phyloP scores from a whole-genome alignment of 257 asterid genomes.

The Nicotiana obtusifolia region DNA sequence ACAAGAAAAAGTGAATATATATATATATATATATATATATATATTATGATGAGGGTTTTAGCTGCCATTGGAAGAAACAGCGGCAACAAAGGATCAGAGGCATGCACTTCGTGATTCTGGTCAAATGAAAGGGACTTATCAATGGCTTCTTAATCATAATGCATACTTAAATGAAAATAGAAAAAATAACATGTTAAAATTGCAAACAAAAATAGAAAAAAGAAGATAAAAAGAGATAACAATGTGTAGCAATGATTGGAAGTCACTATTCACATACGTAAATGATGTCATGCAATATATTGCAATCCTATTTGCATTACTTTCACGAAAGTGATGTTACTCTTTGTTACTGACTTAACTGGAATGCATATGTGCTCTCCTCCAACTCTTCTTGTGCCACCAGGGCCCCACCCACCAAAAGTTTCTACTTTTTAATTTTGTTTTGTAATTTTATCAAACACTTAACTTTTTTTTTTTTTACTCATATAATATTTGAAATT shows the following conservation, averaged over 20 bases:
- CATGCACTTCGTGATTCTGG: slow-evolving; percentile 9
- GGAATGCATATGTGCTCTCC: not conserved
- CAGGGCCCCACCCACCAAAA: too few species aligned
- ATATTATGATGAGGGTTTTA: not conserved
- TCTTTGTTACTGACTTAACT: not conserved
- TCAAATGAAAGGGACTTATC: slow-evolving; percentile 8
- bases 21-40: not conserved
- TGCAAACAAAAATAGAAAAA: not conserved
- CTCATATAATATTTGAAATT: too few species aligned
- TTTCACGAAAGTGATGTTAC: slow-evolving; percentile 7
- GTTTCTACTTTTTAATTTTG: not conserved
- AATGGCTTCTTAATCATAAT: not conserved
- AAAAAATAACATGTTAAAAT: not conserved
- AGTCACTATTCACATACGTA: slow-evolving; percentile 25
- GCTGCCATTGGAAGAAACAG: not conserved
- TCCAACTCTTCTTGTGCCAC: not conserved
- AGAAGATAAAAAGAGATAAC: not conserved
- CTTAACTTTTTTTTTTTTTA: too few species aligned
- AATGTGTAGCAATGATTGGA: slow-evolving; percentile 18
- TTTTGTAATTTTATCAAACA: too few species aligned
- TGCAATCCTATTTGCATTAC: slow-evolving; percentile 14
- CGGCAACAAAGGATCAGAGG: not conserved
- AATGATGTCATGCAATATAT: slow-evolving; percentile 16
- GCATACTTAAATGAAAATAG: not conserved
- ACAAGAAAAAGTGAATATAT: too few species aligned